Conservation (phyloP, 768 basidiomycete species). For the Multifurca ochricompacta region DNA sequence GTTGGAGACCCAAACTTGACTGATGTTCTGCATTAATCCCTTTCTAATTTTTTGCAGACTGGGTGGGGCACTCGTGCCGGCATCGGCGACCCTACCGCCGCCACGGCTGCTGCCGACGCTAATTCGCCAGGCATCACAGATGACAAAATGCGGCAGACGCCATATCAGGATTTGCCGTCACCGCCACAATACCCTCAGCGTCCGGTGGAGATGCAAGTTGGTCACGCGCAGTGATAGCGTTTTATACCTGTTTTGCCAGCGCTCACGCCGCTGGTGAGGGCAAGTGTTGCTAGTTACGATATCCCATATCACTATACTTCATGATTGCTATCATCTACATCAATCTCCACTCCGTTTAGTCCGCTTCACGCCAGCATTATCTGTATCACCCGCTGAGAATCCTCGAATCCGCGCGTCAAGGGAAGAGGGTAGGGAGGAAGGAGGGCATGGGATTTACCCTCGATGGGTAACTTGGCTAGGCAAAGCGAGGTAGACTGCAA, state of each 20-base stretch:
- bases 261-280: not conserved
- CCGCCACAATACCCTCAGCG: slow-evolving; percentile 23
- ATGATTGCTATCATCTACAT: slow-evolving; percentile 20
- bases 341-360: slow-evolving; percentile 11
- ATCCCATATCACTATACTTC: slow-evolving; percentile 14
- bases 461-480: not conserved
- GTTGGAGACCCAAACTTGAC: slow-evolving; percentile 16
- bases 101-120: slow-evolving; percentile 58
- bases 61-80: slow-evolving; percentile 96
- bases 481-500: slow-evolving; percentile 3
- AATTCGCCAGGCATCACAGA: slow-evolving; percentile 23
- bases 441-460: not conserved
- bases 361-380: slow-evolving; percentile 4
- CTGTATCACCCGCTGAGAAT: slow-evolving; percentile 12
- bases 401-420: not conserved
- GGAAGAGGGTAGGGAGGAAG: not conserved
- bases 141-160: slow-evolving; percentile 9
- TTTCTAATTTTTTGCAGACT: slow-evolving; percentile 41
- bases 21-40: not conserved
- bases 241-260: not conserved
- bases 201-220: slow-evolving; percentile 29
- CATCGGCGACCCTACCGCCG: slow-evolving; percentile 75
- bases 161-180: slow-evolving; percentile 19
- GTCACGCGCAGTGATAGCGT: slow-evolving; percentile 24
- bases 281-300: slow-evolving; percentile 10